A percentile compares a stretch with the other conserved stretches of the same genome.
Evolutionary conservation across 306 rosid genomes (phyloP).

Genomic region (Herpetospermum pedunculosum): DNA sequence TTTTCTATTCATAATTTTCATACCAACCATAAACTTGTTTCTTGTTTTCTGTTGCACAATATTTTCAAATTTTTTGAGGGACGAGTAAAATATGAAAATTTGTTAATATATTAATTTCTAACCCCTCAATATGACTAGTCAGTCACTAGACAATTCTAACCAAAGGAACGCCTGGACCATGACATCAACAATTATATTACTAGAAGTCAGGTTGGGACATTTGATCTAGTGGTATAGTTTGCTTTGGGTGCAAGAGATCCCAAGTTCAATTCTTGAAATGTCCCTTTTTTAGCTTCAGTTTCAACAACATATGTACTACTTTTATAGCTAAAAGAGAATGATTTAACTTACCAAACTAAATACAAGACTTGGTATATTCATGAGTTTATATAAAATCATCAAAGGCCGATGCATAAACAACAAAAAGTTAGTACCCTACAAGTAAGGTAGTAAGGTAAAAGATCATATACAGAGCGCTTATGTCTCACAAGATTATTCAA

Average conservation of each 20-base stretch:
- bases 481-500: neutral
- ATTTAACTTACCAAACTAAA: neutral
- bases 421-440: neutral
- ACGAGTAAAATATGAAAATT: neutral
- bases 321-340: neutral
- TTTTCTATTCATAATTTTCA: neutral
- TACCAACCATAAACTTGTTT: neutral
- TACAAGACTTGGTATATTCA: neutral
- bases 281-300: constrained; percentile 10
- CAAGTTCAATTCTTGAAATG: constrained; percentile 40
- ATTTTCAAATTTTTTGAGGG: neutral
- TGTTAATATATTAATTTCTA: neutral
- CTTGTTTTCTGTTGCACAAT: neutral
- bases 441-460: neutral
- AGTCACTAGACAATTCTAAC: neutral
- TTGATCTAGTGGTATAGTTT: neutral
- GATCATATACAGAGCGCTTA: neutral
- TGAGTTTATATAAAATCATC: neutral
- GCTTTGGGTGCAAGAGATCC: constrained; percentile 48
- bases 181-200: neutral
- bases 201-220: neutral
- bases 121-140: neutral
- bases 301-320: neutral
- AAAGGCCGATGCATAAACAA: neutral
- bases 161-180: too few species aligned